Percentiles rank a stretch among this genome's conserved stretches.
Evolutionary conservation across 1,284 basidiomycete genomes (phyloP).

Genomic region (Sporisorium reilianum): DNA sequence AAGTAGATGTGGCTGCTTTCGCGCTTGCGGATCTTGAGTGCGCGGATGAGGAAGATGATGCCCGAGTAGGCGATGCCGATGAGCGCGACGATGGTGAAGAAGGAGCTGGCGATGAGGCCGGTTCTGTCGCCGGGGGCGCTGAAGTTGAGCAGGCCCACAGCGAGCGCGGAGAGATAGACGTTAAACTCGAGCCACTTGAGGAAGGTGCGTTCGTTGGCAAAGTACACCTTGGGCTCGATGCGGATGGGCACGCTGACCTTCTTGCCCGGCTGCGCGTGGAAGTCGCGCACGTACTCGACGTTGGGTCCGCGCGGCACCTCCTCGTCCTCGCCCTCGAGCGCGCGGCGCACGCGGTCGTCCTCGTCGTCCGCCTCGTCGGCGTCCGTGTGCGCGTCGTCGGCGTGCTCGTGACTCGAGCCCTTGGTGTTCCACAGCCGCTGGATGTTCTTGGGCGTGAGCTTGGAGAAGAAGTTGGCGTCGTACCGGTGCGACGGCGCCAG

Average conservation of each 20-base stretch:
- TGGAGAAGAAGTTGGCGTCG: slow-evolving; percentile 66
- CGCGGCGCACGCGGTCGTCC: slow-evolving; percentile 61
- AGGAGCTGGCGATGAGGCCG: slow-evolving; percentile 83
- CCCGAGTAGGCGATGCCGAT: slow-evolving; percentile 89
- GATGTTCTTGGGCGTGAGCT: slow-evolving; percentile 66
- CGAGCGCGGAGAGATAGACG: slow-evolving; percentile 72
- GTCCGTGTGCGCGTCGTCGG: slow-evolving; percentile 31
- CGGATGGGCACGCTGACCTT: slow-evolving; percentile 90
- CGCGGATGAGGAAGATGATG: slow-evolving; percentile 87
- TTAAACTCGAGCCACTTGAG: slow-evolving; percentile 86
- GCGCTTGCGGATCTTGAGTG: slow-evolving; percentile 75
- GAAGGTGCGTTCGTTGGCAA: slow-evolving; percentile 89
- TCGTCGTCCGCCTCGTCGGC: slow-evolving; percentile 69
- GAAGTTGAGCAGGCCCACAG: slow-evolving; percentile 79
- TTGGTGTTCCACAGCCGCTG: slow-evolving; percentile 64
- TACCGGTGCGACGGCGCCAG: slow-evolving; percentile 63
- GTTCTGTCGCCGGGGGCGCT: slow-evolving; percentile 79
- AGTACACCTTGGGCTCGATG: slow-evolving; percentile 97
- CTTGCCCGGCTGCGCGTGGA: slow-evolving; percentile 87
- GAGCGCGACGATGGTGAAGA: slow-evolving; percentile 92
- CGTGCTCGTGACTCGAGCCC: slow-evolving; percentile 40
- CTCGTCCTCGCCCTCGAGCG: slow-evolving; percentile 65
- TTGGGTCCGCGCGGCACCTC: slow-evolving; percentile 71
- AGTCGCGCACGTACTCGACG: slow-evolving; percentile 77
- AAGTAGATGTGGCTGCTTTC: slow-evolving; percentile 67